Evolutionary conservation across 495 filamentous ascomycete genomes (phyloP).

Genomic region (Hypoxylon rickii): DNA sequence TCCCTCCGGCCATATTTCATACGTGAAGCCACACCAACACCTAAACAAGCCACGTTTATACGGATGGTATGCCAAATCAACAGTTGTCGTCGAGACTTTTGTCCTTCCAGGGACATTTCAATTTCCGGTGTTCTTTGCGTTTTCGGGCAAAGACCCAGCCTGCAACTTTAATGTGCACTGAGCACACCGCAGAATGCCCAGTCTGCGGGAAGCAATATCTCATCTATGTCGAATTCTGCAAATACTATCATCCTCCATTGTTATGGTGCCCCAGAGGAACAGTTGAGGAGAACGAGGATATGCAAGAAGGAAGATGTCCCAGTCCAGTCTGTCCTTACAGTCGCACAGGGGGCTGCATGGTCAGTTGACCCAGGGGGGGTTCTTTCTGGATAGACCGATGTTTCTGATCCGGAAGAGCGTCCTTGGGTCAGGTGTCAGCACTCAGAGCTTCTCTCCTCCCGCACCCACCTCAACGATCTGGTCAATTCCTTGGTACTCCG

Average conservation of each 20-base stretch:
- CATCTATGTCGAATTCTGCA: slow-evolving; percentile 56
- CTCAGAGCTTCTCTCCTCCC: slow-evolving; percentile 62
- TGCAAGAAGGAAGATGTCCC: slow-evolving; percentile 54
- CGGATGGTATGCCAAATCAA: slow-evolving; percentile 34
- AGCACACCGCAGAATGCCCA: slow-evolving; percentile 53
- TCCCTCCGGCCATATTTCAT: slow-evolving; percentile 22
- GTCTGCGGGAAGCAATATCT: slow-evolving; percentile 58
- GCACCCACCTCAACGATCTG: slow-evolving; percentile 80
- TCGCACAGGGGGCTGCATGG: slow-evolving; percentile 49
- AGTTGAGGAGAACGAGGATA: slow-evolving; percentile 39
- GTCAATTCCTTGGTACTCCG: slow-evolving; percentile 84
- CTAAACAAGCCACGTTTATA: slow-evolving; percentile 33
- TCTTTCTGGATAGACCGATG: slow-evolving; percentile 1
- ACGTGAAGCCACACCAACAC: slow-evolving; percentile 31
- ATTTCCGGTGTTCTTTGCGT: slow-evolving; percentile 22
- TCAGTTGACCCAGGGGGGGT: slow-evolving; percentile 42
- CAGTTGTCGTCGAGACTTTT: slow-evolving; percentile 29
- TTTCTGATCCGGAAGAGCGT: slow-evolving; percentile 3
- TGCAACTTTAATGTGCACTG: slow-evolving; percentile 54
- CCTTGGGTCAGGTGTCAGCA: slow-evolving; percentile 1
- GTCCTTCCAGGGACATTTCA: slow-evolving; percentile 31
- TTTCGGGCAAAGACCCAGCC: slow-evolving; percentile 27
- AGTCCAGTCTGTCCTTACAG: slow-evolving; percentile 56
- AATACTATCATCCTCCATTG: slow-evolving; percentile 49
- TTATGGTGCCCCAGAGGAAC: slow-evolving; percentile 47